These are phyloP conservation scores for Xanthoceras sorbifolium DNA, from an alignment of 345 rosid species.

Conservation along the genomic window DNA sequence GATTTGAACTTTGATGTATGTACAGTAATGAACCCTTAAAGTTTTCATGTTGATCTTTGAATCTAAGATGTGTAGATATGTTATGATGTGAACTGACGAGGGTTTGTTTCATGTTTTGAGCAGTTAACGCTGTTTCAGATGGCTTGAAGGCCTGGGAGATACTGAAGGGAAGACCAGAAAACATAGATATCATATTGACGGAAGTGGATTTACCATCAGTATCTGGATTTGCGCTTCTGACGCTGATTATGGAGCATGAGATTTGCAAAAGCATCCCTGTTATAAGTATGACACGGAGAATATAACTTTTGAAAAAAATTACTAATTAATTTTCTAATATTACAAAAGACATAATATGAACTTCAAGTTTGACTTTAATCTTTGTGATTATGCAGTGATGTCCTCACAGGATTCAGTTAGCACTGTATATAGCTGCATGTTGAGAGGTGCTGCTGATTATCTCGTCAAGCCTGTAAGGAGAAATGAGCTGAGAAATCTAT, in stretches of 20 bases:
- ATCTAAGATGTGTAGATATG: neutral
- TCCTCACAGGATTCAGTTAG: conserved; percentile 78
- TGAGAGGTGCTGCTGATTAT: conserved; percentile 93
- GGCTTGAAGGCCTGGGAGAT: conserved; percentile 98
- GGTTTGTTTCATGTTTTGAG: conserved; percentile 19
- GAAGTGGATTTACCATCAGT: conserved; percentile 91
- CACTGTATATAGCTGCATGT: conserved; percentile 89
- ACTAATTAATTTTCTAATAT: conserved; percentile 1
- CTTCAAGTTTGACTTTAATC: conserved; percentile 5
- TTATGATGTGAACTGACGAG: conserved; percentile 13
- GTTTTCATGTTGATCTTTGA: neutral
- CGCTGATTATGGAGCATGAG: conserved; percentile 89
- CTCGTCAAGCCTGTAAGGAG: conserved; percentile 94
- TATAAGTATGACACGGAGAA: conserved; percentile 60
- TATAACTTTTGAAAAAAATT: neutral
- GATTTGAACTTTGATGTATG: neutral
- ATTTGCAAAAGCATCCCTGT: conserved; percentile 90
- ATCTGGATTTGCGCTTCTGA: conserved; percentile 84
- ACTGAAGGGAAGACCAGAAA: conserved; percentile 60
- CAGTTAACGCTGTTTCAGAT: conserved; percentile 84
- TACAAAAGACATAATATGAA: neutral
- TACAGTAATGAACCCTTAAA: neutral
- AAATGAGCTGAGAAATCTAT: conserved; percentile 86
- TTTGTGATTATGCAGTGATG: conserved; percentile 76
- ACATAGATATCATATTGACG: conserved; percentile 76